Percentiles rank a stretch among this genome's conserved stretches.
phyloP scores from a whole-genome alignment of 2,329 filamentous ascomycete species.

The Talaromyces piceae region DNA sequence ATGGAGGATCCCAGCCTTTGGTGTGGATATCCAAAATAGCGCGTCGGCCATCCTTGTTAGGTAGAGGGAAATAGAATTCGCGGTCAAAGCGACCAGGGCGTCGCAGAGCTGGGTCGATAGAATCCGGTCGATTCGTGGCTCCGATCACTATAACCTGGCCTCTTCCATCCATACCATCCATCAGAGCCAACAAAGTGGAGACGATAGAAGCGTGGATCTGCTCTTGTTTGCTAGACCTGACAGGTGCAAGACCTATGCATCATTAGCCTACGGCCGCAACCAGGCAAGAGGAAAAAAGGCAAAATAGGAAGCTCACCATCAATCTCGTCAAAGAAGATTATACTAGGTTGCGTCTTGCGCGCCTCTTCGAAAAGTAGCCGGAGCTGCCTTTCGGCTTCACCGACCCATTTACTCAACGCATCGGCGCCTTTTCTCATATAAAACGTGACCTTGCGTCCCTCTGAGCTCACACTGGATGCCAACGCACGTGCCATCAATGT shows the following conservation, averaged over 20 bases:
- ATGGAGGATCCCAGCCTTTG: conserved; percentile 74
- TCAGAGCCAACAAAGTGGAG: conserved; percentile 82
- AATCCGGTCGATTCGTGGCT: conserved; percentile 95
- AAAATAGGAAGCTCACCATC: conserved; percentile 69
- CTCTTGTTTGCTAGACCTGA: conserved; percentile 95
- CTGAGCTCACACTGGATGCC: conserved; percentile 80
- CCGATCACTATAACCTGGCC: conserved; percentile 98
- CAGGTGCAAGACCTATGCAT: conserved; percentile 64
- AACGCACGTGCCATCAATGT: conserved; percentile 90
- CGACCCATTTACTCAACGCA: conserved; percentile 97
- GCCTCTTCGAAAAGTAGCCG: conserved; percentile 93
- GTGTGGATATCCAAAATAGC: conserved; percentile 94
- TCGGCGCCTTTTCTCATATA: conserved; percentile 99
- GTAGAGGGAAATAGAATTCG: conserved; percentile 96
- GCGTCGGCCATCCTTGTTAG: conserved; percentile 69
- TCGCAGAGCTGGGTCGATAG: conserved; percentile 90
- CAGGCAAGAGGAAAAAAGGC: no score
- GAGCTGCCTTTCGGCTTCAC: conserved; percentile 92
- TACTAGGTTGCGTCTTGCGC: conserved; percentile 89
- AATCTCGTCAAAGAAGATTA: conserved; percentile 99
- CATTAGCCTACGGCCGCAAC: conserved; percentile 2
- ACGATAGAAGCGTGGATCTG: conserved; percentile 98
- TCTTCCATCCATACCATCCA: conserved; percentile 98
- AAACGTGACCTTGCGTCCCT: conserved; percentile 92
- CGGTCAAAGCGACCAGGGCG: conserved; percentile 91